These are phyloP conservation scores for Mortierella sp. DNA, from an alignment of 371 early-diverging fungal genomes.

Conservation along the genomic window DNA sequence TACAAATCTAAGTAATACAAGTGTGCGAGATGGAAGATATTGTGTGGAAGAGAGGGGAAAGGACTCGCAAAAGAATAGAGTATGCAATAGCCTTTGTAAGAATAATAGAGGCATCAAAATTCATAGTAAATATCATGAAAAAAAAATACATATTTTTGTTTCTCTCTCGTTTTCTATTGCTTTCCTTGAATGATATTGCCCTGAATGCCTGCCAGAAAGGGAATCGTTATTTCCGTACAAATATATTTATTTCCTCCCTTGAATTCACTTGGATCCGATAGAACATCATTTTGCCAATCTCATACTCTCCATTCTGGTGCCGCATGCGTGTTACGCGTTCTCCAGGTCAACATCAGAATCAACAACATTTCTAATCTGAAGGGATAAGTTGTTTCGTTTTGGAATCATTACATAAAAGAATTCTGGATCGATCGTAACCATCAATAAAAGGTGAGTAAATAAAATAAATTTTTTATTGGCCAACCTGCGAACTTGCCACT, in stretches of 20 bases:
- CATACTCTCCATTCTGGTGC: no score
- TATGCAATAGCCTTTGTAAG: conserved; percentile 1
- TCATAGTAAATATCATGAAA: not conserved
- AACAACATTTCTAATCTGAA: not conserved
- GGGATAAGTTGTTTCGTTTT: not conserved
- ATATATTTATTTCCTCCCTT: no score
- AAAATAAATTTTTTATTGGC: not conserved
- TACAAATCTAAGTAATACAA: conserved; percentile 57
- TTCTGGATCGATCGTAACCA: no score
- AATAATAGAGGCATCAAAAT: not conserved
- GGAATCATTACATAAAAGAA: not conserved
- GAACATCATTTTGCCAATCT: no score
- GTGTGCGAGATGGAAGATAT: not conserved
- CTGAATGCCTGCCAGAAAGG: no score
- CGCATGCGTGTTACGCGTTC: not conserved
- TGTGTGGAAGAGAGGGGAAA: not conserved
- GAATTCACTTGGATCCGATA: no score
- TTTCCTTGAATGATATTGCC: not conserved
- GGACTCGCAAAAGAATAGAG: conserved; percentile 7
- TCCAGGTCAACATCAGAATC: not conserved
- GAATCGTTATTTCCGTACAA: no score
- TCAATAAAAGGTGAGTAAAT: not conserved
- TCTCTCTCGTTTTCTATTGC: not conserved
- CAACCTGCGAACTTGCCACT: no score
- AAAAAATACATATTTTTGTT: conserved; percentile 5